phyloP scores from a whole-genome alignment of 2,329 filamentous ascomycete genomes.

The Epichloe scottii region DNA sequence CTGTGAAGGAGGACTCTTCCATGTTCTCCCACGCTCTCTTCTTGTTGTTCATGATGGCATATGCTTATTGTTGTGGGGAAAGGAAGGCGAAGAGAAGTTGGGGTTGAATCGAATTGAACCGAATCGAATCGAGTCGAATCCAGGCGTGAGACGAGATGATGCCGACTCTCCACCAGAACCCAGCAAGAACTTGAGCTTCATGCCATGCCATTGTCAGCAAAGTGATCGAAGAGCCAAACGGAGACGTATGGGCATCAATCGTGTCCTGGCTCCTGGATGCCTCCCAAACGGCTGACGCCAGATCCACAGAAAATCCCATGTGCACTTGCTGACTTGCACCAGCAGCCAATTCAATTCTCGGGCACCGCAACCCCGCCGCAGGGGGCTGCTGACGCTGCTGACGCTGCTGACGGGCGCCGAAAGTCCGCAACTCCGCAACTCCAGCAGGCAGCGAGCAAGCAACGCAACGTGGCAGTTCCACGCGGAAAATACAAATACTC shows the following conservation, averaged over 20 bases:
- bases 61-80: background rate
- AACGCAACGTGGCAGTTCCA: too few species aligned
- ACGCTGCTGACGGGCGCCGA: background rate
- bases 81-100: background rate
- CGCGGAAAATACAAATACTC: too few species aligned
- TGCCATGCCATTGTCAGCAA: too few species aligned
- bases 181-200: too few species aligned
- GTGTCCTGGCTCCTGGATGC: too few species aligned
- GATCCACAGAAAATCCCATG: too few species aligned
- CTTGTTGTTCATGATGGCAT: background rate
- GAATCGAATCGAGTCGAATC: background rate
- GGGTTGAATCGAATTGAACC: background rate
- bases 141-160: background rate
- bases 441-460: too few species aligned
- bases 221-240: too few species aligned
- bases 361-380: background rate
- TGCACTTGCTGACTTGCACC: too few species aligned
- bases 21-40: conserved; percentile 5
- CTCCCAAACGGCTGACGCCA: too few species aligned
- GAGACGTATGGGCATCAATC: too few species aligned
- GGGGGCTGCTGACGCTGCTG: background rate
- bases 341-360: too few species aligned
- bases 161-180: background rate
- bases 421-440: conserved; percentile 6
- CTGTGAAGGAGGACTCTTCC: conserved; percentile 4